Evolutionary conservation across 225 moss, liverwort and hornwort species (phyloP), one percentile per base, ranked within the genome.

Genomic region (Ulota crispa): DNA sequence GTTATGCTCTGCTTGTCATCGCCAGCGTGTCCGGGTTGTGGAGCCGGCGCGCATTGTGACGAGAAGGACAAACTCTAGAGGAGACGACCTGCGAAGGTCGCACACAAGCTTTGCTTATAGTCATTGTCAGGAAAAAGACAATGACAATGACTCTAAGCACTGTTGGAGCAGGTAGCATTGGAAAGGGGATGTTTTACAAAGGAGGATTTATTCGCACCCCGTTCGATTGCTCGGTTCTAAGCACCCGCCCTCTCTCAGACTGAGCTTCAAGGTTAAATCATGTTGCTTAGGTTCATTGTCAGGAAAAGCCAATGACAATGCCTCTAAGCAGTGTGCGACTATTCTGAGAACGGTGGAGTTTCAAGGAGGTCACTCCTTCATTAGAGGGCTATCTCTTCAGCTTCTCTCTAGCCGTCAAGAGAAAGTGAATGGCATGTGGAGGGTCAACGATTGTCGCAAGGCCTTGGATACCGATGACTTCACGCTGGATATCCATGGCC

Each of bases 101-200:
- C 65, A 78, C 70, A 67, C 71, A 89, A 87, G 91, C 91, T 79
- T 91, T 91, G 91, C 91, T 91, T 91, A 91, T 83, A 81, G 87
- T 91, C 91, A 91, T 91, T 91, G 91, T 91, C 91, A 91, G 91
- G 91, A 91, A 91, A 89, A 91, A 89, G 91, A 85, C 91, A 91
- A 91, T 89, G 91, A 91, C 91, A 91, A 91, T 91, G 91, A 91
- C 91, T 91, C 89, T 91, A 91, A 91, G 91, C 91, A 91, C 87
- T 87, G 91, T 89, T 91, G 85, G 86, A 89, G 87, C 89, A 74
- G 73, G 81, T 64, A 85, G 83, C 80, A 76, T 41, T 75, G 68
- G 81, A 78, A 65, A 0, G 65, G 81, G 85, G 76, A 71, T 79
- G 62, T 41, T 65, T 59, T 63, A 78, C n/a, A 31, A 67, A 4